Base-by-base conservation (phyloP, 495 filamentous ascomycete species). In the Pyrenopolyporus hunteri region DNA sequence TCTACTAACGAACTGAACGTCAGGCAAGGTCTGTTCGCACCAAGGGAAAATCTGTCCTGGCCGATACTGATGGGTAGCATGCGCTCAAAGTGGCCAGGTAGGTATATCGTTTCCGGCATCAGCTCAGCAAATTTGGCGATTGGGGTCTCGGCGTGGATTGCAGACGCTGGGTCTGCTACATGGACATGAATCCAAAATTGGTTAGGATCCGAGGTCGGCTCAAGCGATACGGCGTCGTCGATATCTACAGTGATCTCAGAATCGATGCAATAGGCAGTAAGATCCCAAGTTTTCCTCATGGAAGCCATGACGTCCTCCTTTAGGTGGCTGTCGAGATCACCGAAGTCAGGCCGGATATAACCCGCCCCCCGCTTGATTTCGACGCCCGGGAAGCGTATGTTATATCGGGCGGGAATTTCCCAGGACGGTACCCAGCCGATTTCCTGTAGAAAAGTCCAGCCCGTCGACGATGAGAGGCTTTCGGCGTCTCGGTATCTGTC, bases 91-190 rank as follows among this genome's bases (percentile, higher is more conserved):
- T 84, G 80, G 37, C 93, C 91, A 1, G 90, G 85, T 6, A 88
- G 73, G 65, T 98, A 98, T n/a, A 87, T 74, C 1, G 83, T 89
- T 56, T 87, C 76, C 1, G 82, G 74, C 23, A 87, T 78, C 25
- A 83, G 73, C 26, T 85, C 80, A 0, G 93, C 92, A 62, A 87
- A 82, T 59, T 84, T 74, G 14, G 87, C 85, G 11, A 90, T 69
- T 8, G 74, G 67, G 40, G 85, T 76, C 13, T 85, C 77, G 9
- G 80, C 81, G 1, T 69, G 37, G 49, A 98, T 79, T 62, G 88
- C 89, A n/a, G 94, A 90, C 3, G 92, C 88, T 1, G 93, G 95
- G 67, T 98, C 94, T n/a, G 95, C 94, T 29, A 96, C 79, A 68
- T 98, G 94, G 8, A 95, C 73, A 67, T 90, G 92, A 25, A 98